Evolutionary conservation across 768 basidiomycete species (phyloP), one percentile per base, ranked within the genome.

Genomic region (Russula vinacea): DNA sequence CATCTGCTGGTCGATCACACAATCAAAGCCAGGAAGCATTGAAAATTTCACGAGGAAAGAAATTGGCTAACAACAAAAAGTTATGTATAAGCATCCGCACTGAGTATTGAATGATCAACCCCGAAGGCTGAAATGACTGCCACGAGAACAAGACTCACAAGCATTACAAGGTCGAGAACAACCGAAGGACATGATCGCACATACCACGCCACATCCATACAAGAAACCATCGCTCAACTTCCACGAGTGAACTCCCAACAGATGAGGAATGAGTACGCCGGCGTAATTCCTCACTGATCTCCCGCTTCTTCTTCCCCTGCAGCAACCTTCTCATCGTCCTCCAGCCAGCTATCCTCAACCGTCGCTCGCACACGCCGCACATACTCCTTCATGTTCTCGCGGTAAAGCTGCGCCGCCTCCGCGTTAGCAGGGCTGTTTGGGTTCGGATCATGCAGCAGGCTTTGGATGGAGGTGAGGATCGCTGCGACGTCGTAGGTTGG

Each of bases 401-500:
- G 80, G 73, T 95, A 99, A 65, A 99, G 76, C 76, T 94, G 92
- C 7, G 97, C 97, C 0, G 97, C 97, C 77, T 99, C 97, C 3
- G 94, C 96, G 72, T 99, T 99, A 5, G 96, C 97, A 16, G 97
- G 96, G 72, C 94, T 96, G 74, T 94, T 94, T 2, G 96, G 96
- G 75, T 99, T 99, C 14, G 97, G 97, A 76, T 99, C 97, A 72
- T 98, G 95, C 64, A 99, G 78, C 61, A 99, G 78, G 75, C 89
- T 92, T 75, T 98, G 97, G 63, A 99, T 96, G 69, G 88, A 91
- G 10, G 97, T 99, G 71, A 99, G 81, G 77, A 98, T 98, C 33
- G 97, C 97, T 22, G 95, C 94, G 59, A 99, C 97, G 73, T 99
- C 97, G 76, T 99, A 99, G 1, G 97, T 98, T 7, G 97, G 97